Percentiles rank a stretch among this genome's conserved stretches.
phyloP scores from a whole-genome alignment of 2,329 filamentous ascomycete genomes.

The Blumeria hordei region DNA sequence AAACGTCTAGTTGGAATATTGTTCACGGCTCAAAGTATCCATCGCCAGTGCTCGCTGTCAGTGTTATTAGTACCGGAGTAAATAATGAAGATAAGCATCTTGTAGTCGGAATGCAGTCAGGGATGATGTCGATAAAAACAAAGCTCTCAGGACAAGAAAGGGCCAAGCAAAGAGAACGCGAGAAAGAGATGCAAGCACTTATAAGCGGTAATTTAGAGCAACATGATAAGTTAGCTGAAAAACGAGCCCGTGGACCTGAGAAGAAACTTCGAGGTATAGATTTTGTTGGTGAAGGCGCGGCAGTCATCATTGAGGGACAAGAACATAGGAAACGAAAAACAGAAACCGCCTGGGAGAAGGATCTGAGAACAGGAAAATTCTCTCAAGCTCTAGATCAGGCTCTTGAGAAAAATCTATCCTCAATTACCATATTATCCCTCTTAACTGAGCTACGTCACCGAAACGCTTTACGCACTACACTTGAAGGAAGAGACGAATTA shows the following conservation, averaged over 20 bases:
- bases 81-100: constrained; percentile 71
- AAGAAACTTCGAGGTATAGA: constrained; percentile 46
- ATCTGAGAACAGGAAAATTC: constrained; percentile 59
- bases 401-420: constrained; percentile 32
- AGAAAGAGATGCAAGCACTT: constrained; percentile 66
- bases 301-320: constrained; percentile 68
- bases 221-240: constrained; percentile 48
- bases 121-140: constrained; percentile 73
- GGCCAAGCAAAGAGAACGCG: constrained; percentile 46
- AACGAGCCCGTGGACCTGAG: constrained; percentile 31
- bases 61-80: constrained; percentile 43
- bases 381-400: constrained; percentile 56
- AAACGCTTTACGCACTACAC: constrained; percentile 56
- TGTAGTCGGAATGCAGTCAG: constrained; percentile 83
- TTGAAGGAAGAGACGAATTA: constrained; percentile 59
- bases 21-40: constrained; percentile 89
- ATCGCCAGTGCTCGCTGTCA: constrained; percentile 66
- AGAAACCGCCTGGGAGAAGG: constrained; percentile 55
- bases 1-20: constrained; percentile 85
- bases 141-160: constrained; percentile 69
- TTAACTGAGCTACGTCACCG: constrained; percentile 71
- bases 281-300: constrained; percentile 59
- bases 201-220: constrained; percentile 54
- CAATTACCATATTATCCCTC: constrained; percentile 46
- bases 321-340: constrained; percentile 37